Conservation (phyloP, 2,329 filamentous ascomycete genomes). For the Nannizziopsis arthrosporioides region DNA sequence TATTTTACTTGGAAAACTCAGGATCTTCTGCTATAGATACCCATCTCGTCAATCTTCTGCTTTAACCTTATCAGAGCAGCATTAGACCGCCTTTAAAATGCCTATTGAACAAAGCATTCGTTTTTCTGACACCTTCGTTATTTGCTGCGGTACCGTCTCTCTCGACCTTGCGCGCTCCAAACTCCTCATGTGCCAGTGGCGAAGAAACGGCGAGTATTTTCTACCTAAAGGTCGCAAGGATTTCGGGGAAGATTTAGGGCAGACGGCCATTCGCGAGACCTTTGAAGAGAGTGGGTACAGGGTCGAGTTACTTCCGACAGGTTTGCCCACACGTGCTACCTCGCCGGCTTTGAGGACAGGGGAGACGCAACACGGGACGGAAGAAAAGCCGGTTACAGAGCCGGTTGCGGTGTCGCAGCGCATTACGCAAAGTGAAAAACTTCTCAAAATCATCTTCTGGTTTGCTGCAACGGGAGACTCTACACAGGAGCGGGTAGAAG, state of each 20-base stretch:
- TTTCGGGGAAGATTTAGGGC: slow-evolving; percentile 16
- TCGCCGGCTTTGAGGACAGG: neutral
- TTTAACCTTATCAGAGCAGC: too few relatives aligned
- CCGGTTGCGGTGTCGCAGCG: neutral
- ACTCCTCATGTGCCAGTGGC: slow-evolving; percentile 12
- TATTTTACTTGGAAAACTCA: too few relatives aligned
- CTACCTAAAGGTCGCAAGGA: slow-evolving; percentile 22
- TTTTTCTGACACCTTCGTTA: slow-evolving; percentile 12
- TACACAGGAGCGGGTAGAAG: slow-evolving; percentile 10
- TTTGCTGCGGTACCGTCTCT: slow-evolving; percentile 15
- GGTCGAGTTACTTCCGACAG: neutral
- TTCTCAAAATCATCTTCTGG: slow-evolving; percentile 14
- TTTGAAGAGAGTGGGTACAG: slow-evolving; percentile 18
- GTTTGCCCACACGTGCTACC: neutral
- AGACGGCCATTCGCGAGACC: slow-evolving; percentile 20
- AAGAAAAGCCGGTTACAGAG: neutral
- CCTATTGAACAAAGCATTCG: neutral
- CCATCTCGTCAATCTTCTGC: too few relatives aligned
- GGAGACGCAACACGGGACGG: too few relatives aligned
- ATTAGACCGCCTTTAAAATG: too few relatives aligned
- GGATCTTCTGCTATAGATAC: too few relatives aligned
- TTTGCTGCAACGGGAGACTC: slow-evolving; percentile 10
- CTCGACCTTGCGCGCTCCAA: slow-evolving; percentile 12
- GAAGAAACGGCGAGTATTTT: slow-evolving; percentile 13
- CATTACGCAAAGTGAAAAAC: neutral